phyloP scores from a whole-genome alignment of 805 yeast genomes.

The Ogataea paradorogensis region DNA sequence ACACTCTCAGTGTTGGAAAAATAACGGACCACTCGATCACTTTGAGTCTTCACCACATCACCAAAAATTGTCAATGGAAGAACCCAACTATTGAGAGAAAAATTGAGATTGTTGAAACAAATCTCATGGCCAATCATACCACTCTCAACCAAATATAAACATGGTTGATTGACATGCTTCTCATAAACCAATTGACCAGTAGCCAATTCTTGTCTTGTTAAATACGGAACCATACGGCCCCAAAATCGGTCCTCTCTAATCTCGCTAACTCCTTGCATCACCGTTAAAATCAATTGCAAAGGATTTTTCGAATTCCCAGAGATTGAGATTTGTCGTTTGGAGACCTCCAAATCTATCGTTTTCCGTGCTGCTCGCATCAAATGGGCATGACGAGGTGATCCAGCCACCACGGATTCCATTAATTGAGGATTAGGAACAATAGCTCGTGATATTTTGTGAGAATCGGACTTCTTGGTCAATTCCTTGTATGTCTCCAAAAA shows the following conservation, averaged over 20 bases:
- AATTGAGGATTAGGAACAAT: constrained; percentile 1
- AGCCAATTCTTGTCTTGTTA: constrained; percentile 35
- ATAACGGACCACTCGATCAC: constrained; percentile 41
- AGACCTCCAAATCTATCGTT: constrained; percentile 32
- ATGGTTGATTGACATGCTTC: constrained; percentile 43
- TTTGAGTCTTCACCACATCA: constrained; percentile 42
- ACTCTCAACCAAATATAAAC: constrained; percentile 53
- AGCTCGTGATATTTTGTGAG: neutral
- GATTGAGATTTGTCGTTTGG: constrained; percentile 14
- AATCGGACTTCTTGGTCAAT: constrained; percentile 11
- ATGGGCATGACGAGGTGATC: constrained; percentile 54
- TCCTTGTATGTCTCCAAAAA: constrained; percentile 64
- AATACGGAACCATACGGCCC: constrained; percentile 56
- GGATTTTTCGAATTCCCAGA: constrained; percentile 37
- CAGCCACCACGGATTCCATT: constrained; percentile 26
- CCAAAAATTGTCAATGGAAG: constrained; percentile 78
- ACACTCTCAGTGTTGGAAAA: constrained; percentile 47
- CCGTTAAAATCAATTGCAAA: constrained; percentile 59
- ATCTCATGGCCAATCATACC: constrained; percentile 50
- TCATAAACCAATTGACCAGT: constrained; percentile 45
- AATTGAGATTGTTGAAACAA: constrained; percentile 37
- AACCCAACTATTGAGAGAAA: constrained; percentile 36
- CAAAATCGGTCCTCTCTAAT: constrained; percentile 53
- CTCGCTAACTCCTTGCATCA: constrained; percentile 57
- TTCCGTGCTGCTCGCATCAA: constrained; percentile 51